These are phyloP conservation scores for Microsporum audouinii DNA, from an alignment of 2,329 filamentous ascomycete genomes.

Conservation along the genomic window DNA sequence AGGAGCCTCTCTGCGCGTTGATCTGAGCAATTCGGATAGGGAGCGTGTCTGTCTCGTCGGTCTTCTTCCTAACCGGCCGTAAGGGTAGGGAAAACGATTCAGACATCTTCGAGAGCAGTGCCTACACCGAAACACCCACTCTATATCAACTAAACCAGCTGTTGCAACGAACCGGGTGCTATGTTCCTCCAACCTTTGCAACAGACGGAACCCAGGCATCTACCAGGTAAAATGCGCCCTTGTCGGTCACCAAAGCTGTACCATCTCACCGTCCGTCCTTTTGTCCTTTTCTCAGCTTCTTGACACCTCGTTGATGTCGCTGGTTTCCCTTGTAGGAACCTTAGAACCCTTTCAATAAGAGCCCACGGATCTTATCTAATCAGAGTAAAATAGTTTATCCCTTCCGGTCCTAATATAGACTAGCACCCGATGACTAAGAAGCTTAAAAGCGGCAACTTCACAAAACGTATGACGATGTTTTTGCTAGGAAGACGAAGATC, in stretches of 20 bases:
- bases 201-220: too few relatives aligned
- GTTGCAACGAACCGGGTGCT: too few relatives aligned
- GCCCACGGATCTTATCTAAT: background rate
- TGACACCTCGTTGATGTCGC: too few relatives aligned
- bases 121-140: too few relatives aligned
- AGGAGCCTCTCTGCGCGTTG: slow-evolving; percentile 65
- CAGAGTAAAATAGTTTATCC: background rate
- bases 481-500: too few relatives aligned
- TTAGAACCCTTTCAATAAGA: background rate
- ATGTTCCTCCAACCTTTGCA: too few relatives aligned
- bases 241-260: too few relatives aligned
- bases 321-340: too few relatives aligned
- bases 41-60: slow-evolving; percentile 37
- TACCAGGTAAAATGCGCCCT: too few relatives aligned
- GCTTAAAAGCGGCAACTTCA: background rate
- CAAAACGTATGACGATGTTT: background rate
- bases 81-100: slow-evolving; percentile 46
- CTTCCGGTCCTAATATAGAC: background rate
- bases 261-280: too few relatives aligned
- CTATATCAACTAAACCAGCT: too few relatives aligned
- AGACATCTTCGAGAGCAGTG: slow-evolving; percentile 20
- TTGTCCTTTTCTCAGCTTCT: too few relatives aligned
- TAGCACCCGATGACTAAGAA: background rate
- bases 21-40: slow-evolving; percentile 67
- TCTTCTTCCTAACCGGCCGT: slow-evolving; percentile 38